A percentile compares a stretch with the other conserved stretches of the same genome.
Evolutionary conservation across 2,329 filamentous ascomycete species (phyloP).

Genomic region (Chalaropsis ovoidea): DNA sequence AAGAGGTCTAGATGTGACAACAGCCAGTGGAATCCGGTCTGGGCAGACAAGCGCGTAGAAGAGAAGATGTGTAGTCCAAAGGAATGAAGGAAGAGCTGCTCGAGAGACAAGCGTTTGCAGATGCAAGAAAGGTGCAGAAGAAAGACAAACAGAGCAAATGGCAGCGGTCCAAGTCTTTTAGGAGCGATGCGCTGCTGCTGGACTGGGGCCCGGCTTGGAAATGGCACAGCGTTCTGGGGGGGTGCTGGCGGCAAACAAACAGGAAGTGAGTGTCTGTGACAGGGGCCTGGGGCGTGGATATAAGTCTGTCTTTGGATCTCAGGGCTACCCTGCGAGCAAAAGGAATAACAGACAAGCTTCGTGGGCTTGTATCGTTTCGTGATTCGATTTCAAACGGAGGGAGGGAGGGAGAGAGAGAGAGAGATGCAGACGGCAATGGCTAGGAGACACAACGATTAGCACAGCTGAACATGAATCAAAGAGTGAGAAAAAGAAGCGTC

Average conservation of each 20-base stretch:
- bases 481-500: neutral
- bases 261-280: neutral
- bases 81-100: constrained; percentile 10
- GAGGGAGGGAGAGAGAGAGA: neutral
- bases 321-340: neutral
- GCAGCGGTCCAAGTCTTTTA: constrained; percentile 6
- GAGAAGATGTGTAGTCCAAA: constrained; percentile 10
- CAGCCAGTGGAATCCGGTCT: constrained; percentile 6
- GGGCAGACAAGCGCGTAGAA: constrained; percentile 19
- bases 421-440: neutral
- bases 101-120: constrained; percentile 12
- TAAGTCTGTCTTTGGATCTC: neutral
- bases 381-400: neutral
- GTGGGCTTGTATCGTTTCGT: neutral
- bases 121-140: constrained; percentile 6
- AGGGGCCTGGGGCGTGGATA: neutral
- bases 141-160: neutral
- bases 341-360: neutral
- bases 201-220: neutral
- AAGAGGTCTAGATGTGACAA: constrained; percentile 9
- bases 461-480: neutral
- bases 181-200: constrained; percentile 5
- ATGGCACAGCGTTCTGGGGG: neutral
- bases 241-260: constrained; percentile 1
- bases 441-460: neutral